These are phyloP conservation scores for Claviceps citrina DNA, from an alignment of 2,329 filamentous ascomycete species.

Conservation along the genomic window DNA sequence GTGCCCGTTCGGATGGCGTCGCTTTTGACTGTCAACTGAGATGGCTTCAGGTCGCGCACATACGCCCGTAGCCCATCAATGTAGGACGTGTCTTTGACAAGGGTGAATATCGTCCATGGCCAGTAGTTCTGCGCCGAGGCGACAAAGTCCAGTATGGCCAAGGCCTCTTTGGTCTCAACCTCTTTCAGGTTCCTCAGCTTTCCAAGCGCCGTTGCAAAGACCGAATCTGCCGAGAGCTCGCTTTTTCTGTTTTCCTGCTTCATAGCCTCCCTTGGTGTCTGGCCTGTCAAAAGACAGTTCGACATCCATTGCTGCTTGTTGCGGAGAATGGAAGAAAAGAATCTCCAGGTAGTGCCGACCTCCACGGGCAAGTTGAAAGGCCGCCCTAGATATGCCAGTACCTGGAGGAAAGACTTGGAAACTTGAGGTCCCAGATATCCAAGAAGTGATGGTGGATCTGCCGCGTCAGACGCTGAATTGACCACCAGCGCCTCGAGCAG, in stretches of 20 bases:
- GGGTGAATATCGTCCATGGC: slow-evolving; percentile 79
- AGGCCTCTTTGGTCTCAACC: slow-evolving; percentile 47
- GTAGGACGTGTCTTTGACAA: slow-evolving; percentile 60
- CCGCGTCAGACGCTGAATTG: slow-evolving; percentile 46
- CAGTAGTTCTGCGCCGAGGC: slow-evolving; percentile 82
- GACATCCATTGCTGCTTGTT: slow-evolving; percentile 94
- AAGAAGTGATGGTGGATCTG: slow-evolving; percentile 86
- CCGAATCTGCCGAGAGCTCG: slow-evolving; percentile 39
- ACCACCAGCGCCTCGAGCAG: slow-evolving; percentile 61
- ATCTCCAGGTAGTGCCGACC: slow-evolving; percentile 61
- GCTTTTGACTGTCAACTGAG: slow-evolving; percentile 35
- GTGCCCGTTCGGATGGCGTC: slow-evolving; percentile 42
- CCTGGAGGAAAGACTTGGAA: slow-evolving; percentile 67
- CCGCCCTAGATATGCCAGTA: slow-evolving; percentile 61
- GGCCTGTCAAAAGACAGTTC: slow-evolving; percentile 78
- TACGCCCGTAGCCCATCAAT: slow-evolving; percentile 58
- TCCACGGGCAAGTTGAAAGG: slow-evolving; percentile 53
- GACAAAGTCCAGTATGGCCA: slow-evolving; percentile 74
- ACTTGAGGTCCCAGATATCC: slow-evolving; percentile 73
- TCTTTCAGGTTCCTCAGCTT: slow-evolving; percentile 50
- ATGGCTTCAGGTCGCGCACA: slow-evolving; percentile 41
- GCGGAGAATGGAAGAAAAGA: slow-evolving; percentile 73
- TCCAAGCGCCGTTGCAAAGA: slow-evolving; percentile 60
- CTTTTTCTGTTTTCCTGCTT: slow-evolving; percentile 38
- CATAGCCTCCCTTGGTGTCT: slow-evolving; percentile 62